These are phyloP conservation scores for Carallia pectinifolia DNA, from an alignment of 345 rosid species.

Conservation along the genomic window DNA sequence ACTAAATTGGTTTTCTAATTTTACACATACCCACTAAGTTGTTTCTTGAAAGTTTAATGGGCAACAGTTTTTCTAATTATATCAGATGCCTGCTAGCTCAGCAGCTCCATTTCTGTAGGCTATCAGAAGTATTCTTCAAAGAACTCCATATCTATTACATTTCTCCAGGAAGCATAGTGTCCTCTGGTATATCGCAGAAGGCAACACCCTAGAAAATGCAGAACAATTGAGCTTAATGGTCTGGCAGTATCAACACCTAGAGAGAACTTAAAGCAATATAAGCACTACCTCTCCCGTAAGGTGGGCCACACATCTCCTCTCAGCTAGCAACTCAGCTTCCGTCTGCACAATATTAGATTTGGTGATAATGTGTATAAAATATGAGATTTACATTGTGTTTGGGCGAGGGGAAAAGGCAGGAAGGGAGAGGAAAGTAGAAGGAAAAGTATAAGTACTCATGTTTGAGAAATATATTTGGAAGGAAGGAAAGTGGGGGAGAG, in stretches of 20 bases:
- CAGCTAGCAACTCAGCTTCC: slow-evolving; percentile 88
- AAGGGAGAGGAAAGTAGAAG: too few species aligned
- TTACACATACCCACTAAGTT: too few species aligned
- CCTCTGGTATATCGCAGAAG: slow-evolving; percentile 87
- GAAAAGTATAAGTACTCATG: too few species aligned
- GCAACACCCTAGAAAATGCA: slow-evolving; percentile 70
- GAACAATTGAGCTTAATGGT: slow-evolving; percentile 14
- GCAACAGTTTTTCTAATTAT: not conserved
- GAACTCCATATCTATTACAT: slow-evolving; percentile 43
- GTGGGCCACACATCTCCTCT: slow-evolving; percentile 96
- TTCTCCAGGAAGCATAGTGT: slow-evolving; percentile 99
- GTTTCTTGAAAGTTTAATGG: too few species aligned
- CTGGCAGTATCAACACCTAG: not conserved
- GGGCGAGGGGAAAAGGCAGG: too few species aligned
- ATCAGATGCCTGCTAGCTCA: slow-evolving; percentile 6
- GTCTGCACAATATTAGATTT: slow-evolving; percentile 39
- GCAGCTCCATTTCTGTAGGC: slow-evolving; percentile 7
- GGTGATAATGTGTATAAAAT: too few species aligned
- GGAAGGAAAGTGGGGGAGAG: too few species aligned
- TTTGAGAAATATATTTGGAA: too few species aligned
- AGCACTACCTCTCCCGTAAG: slow-evolving; percentile 78
- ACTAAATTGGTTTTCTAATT: too few species aligned
- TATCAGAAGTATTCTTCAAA: slow-evolving; percentile 11
- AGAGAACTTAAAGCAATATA: not conserved
- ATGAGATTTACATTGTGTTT: too few species aligned